A percentile compares a stretch with the other conserved stretches of the same genome.
Evolutionary conservation across 352 stramenopile genomes (phyloP).

Genomic region (Pythium insidiosum): DNA sequence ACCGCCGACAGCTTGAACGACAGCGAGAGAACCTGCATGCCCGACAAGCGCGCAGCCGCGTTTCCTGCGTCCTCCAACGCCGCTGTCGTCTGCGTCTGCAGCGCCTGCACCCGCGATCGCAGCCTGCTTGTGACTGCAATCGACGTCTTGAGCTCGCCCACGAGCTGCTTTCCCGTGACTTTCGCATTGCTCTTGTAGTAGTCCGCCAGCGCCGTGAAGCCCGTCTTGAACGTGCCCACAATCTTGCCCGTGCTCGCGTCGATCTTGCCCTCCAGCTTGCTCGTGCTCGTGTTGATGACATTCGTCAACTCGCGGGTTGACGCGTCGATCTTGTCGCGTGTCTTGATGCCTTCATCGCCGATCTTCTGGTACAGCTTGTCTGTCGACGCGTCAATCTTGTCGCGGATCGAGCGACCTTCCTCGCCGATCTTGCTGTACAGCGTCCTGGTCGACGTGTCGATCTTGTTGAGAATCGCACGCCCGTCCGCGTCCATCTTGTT

Average conservation of each 20-base stretch:
- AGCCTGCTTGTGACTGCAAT: background rate
- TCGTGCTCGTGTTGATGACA: slow-evolving; percentile 6
- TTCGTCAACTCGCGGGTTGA: slow-evolving; percentile 1
- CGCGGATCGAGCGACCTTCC: too few relatives aligned
- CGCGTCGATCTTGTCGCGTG: slow-evolving; percentile 1
- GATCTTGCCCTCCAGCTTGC: slow-evolving; percentile 18
- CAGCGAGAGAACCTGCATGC: too few relatives aligned
- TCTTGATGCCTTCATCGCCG: slow-evolving; percentile 4
- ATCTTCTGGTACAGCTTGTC: slow-evolving; percentile 9
- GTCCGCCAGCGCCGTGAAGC: slow-evolving; percentile 1
- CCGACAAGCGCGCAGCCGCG: too few relatives aligned
- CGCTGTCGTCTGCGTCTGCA: too few relatives aligned
- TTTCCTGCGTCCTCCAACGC: too few relatives aligned
- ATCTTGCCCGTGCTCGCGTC: slow-evolving; percentile 29
- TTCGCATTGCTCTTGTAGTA: slow-evolving; percentile 1
- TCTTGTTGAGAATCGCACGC: too few relatives aligned
- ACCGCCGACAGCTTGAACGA: too few relatives aligned
- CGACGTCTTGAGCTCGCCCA: background rate
- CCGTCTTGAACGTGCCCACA: slow-evolving; percentile 18
- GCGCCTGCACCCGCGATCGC: too few relatives aligned
- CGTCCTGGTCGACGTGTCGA: too few relatives aligned
- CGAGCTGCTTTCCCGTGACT: background rate
- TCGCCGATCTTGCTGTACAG: too few relatives aligned
- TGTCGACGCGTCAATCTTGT: too few relatives aligned
- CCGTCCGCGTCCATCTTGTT: too few relatives aligned